Conservation (phyloP, 768 basidiomycete genomes). For the Punctularia strigosozonata region DNA sequence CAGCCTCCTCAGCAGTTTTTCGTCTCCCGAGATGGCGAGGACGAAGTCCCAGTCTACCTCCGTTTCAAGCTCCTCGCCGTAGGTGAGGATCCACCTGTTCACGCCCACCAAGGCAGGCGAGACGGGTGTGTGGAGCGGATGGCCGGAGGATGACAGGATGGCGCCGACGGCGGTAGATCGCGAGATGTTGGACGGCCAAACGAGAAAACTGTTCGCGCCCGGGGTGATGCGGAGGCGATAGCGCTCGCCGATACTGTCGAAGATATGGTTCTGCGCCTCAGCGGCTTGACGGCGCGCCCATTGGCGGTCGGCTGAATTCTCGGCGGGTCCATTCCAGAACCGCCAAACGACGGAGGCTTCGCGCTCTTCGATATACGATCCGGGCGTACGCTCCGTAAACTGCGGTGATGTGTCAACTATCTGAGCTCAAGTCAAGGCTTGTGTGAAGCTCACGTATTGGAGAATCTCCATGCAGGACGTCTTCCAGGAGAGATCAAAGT, state of each 20-base stretch:
- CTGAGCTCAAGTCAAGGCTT: not conserved
- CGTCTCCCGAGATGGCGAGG: conserved; percentile 61
- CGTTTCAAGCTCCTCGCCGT: conserved; percentile 20
- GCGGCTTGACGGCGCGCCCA: conserved; percentile 85
- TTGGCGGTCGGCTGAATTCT: conserved; percentile 38
- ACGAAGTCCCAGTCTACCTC: conserved; percentile 43
- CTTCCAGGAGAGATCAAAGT: conserved; percentile 77
- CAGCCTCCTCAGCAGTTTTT: conserved; percentile 64
- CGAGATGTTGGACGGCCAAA: conserved; percentile 74
- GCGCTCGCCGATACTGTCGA: conserved; percentile 76
- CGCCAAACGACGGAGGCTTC: conserved; percentile 79
- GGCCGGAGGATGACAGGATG: no score
- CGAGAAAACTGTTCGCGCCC: conserved; percentile 67
- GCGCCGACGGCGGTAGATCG: conserved; percentile 75
- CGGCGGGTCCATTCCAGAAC: conserved; percentile 52
- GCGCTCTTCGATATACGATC: conserved; percentile 75
- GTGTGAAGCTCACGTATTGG: conserved; percentile 50
- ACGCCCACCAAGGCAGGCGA: conserved; percentile 29
- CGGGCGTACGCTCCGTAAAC: conserved; percentile 86
- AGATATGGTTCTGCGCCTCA: conserved; percentile 88
- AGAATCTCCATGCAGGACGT: conserved; percentile 69
- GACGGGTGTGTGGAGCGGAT: no score
- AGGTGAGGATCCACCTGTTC: conserved; percentile 28
- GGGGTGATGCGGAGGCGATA: conserved; percentile 80
- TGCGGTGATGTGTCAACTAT: conserved; percentile 16